Evolutionary conservation across 2,329 filamentous ascomycete genomes (phyloP).

Genomic region (Zymoseptoria pseudotritici): DNA sequence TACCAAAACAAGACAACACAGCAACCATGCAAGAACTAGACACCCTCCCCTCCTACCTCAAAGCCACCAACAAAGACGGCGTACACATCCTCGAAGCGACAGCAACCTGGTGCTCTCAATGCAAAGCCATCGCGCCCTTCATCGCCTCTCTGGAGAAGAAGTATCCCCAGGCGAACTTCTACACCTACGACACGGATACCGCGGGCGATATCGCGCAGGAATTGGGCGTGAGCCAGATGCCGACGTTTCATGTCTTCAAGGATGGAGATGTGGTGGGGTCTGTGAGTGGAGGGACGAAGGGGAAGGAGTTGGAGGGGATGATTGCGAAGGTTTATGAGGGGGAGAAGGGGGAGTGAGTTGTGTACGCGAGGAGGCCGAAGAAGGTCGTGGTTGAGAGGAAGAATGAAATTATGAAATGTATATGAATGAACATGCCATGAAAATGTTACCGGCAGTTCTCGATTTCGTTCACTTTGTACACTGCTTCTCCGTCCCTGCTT

Average conservation of each 20-base stretch:
- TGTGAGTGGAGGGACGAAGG: constrained; percentile 24
- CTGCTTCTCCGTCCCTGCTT: not conserved
- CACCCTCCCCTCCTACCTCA: constrained; percentile 24
- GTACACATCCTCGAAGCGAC: constrained; percentile 25
- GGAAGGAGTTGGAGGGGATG: constrained; percentile 23
- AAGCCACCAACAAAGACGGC: constrained; percentile 26
- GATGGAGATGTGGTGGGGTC: constrained; percentile 25
- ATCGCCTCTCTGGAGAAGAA: constrained; percentile 26
- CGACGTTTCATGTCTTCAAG: constrained; percentile 29
- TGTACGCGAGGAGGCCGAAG: not conserved
- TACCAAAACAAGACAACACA: not conserved
- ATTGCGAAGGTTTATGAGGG: constrained; percentile 24
- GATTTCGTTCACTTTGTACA: not conserved
- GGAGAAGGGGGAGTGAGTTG: not conserved
- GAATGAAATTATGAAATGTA: not conserved
- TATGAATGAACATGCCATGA: not conserved
- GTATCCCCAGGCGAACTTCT: constrained; percentile 27
- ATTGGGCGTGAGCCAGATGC: constrained; percentile 26
- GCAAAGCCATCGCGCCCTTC: constrained; percentile 28
- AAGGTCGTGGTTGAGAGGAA: not conserved
- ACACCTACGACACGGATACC: constrained; percentile 26
- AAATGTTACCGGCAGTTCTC: not conserved
- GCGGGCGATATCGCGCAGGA: constrained; percentile 27
- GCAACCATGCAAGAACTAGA: constrained; percentile 24
- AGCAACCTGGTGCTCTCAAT: constrained; percentile 25